These are phyloP conservation scores for Populus hybrid DNA, from an alignment of 441 rosid species.

Conservation along the genomic window DNA sequence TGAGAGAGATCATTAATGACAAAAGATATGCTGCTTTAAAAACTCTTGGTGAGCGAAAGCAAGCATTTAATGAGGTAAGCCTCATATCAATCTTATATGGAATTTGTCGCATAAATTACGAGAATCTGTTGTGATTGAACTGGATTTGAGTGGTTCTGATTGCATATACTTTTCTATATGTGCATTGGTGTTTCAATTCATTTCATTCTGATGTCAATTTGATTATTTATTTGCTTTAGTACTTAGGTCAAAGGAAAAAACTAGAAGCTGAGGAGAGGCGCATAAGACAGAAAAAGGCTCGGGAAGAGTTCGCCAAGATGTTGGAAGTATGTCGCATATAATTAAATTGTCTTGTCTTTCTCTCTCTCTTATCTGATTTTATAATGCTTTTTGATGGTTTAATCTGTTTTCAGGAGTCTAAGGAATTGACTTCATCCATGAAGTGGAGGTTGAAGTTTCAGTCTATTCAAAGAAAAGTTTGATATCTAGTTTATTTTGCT, in stretches of 20 bases:
- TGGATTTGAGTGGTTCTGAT: neutral
- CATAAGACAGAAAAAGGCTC: constrained; percentile 88
- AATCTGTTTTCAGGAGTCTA: constrained; percentile 62
- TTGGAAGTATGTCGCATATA: constrained; percentile 63
- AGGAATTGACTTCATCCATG: constrained; percentile 75
- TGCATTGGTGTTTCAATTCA: neutral
- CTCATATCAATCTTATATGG: neutral
- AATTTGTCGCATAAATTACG: neutral
- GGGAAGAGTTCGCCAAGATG: constrained; percentile 90
- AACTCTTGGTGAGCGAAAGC: constrained; percentile 97
- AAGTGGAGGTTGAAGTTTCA: constrained; percentile 79
- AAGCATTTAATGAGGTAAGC: constrained; percentile 96
- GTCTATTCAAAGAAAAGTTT: constrained; percentile 8
- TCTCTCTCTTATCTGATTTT: constrained; percentile 13
- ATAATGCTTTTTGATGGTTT: constrained; percentile 20
- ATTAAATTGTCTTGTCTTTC: neutral
- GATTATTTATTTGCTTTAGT: constrained; percentile 35
- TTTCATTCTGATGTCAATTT: neutral
- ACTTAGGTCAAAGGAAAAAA: constrained; percentile 95
- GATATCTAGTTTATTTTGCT: constrained; percentile 9
- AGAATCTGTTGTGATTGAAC: constrained; percentile 9
- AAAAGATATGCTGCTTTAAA: constrained; percentile 83
- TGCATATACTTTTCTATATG: neutral
- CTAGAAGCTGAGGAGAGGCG: constrained; percentile 97
- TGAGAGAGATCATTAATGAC: constrained; percentile 88